These are phyloP conservation scores for Magnaporthiopsis rhizophila DNA, from an alignment of 2,329 filamentous ascomycete genomes.

Conservation along the genomic window DNA sequence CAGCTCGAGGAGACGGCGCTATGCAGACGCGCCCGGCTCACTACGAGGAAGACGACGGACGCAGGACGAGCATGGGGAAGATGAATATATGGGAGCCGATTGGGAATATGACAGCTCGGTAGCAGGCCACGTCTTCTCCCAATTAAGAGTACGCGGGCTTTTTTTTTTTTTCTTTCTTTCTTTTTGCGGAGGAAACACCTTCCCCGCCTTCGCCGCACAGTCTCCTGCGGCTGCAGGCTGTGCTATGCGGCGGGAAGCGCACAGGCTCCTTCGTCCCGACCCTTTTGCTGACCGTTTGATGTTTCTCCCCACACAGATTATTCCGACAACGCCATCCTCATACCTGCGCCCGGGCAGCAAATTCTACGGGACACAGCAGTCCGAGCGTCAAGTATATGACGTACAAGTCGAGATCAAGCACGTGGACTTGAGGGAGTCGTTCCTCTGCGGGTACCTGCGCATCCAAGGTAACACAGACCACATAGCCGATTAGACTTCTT, in stretches of 20 bases:
- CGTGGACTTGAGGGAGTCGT: constrained; percentile 89
- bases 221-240: not conserved
- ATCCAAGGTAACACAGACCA: constrained; percentile 65
- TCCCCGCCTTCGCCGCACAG: not conserved
- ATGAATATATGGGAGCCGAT: not conserved
- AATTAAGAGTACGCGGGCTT: constrained; percentile 1
- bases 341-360: constrained; percentile 80
- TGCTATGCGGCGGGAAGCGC: not conserved
- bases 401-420: constrained; percentile 97
- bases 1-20: not conserved
- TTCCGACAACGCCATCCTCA: constrained; percentile 74
- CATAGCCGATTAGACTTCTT: not conserved
- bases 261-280: not conserved
- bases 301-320: constrained; percentile 40
- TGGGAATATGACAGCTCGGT: constrained; percentile 4
- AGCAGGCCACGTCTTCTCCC: not conserved
- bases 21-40: not conserved
- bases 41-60: not conserved
- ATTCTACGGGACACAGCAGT: constrained; percentile 87
- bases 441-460: constrained; percentile 86
- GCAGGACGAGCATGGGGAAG: not conserved
- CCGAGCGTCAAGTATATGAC: constrained; percentile 86
- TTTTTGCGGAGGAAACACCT: no score
- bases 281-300: not conserved
- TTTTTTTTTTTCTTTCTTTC: no score